Percentiles rank a stretch among this genome's conserved stretches.
Evolutionary conservation across 164 flowering plant genomes (phyloP).

Genomic region (Vitis amurensis): DNA sequence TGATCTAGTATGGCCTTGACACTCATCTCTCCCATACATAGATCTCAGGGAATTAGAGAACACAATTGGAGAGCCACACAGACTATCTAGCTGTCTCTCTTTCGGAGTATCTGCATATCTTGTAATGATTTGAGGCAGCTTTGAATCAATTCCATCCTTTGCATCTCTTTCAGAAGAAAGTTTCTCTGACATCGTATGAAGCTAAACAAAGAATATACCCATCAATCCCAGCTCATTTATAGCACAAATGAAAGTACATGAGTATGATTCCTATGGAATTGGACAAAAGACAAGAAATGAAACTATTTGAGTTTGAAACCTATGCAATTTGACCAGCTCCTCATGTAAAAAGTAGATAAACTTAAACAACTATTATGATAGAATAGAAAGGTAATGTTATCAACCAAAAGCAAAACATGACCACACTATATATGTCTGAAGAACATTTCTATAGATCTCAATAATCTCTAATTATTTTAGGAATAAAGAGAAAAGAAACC

Average conservation of each 20-base stretch:
- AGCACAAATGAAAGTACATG: no score
- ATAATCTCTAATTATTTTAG: background rate
- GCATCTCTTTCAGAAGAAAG: conserved; percentile 23
- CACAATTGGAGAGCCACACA: conserved; percentile 30
- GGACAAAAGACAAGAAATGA: no score
- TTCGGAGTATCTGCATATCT: conserved; percentile 15
- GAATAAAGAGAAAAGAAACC: background rate
- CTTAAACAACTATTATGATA: no score
- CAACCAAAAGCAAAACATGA: background rate
- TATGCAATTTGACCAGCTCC: no score
- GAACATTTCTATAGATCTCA: background rate
- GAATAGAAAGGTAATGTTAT: background rate
- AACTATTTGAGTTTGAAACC: no score
- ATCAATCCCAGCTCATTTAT: no score
- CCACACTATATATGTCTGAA: background rate
- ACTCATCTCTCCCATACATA: conserved; percentile 14
- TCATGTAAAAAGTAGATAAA: no score
- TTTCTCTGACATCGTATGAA: conserved; percentile 44
- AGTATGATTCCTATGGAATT: no score
- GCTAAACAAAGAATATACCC: conserved; percentile 30
- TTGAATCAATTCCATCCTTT: conserved; percentile 21
- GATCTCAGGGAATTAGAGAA: conserved; percentile 25
- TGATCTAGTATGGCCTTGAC: conserved; percentile 12
- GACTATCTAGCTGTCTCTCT: conserved; percentile 25
- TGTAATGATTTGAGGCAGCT: conserved; percentile 21